A percentile compares a stretch with the other conserved stretches of the same genome.
phyloP scores from a whole-genome alignment of 2,329 filamentous ascomycete genomes.

The Penicillium sp. region DNA sequence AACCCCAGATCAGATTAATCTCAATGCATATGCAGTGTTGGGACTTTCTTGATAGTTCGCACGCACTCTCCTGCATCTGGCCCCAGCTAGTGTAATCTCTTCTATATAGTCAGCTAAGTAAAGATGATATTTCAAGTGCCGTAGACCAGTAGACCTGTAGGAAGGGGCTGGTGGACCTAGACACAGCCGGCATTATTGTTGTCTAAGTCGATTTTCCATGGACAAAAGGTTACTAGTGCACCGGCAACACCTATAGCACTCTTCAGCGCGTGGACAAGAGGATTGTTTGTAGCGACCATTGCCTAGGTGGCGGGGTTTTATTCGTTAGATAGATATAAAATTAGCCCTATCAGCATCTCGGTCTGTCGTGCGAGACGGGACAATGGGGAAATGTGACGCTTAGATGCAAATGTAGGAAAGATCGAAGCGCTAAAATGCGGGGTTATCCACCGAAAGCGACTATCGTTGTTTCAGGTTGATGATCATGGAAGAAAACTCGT shows the following conservation, averaged over 20 bases:
- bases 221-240: background rate
- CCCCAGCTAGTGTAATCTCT: too few species aligned
- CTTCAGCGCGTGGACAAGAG: background rate
- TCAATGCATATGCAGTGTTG: too few species aligned
- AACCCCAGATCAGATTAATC: too few species aligned
- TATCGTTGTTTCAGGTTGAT: background rate
- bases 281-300: background rate
- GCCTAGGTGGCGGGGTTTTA: background rate
- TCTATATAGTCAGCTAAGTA: too few species aligned
- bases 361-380: background rate
- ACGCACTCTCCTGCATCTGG: too few species aligned
- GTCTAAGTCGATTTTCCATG: background rate
- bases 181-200: too few species aligned
- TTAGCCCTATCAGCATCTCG: background rate
- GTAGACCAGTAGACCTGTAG: too few species aligned
- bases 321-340: background rate
- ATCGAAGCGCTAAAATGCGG: background rate
- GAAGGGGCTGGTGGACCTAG: too few species aligned
- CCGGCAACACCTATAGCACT: background rate
- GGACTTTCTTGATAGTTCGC: too few species aligned
- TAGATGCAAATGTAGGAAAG: background rate
- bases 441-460: background rate
- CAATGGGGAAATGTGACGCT: background rate
- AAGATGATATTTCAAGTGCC: too few species aligned
- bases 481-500: background rate